phyloP scores from a whole-genome alignment of 2,329 filamentous ascomycete genomes.

The Aureobasidium melanogenum region DNA sequence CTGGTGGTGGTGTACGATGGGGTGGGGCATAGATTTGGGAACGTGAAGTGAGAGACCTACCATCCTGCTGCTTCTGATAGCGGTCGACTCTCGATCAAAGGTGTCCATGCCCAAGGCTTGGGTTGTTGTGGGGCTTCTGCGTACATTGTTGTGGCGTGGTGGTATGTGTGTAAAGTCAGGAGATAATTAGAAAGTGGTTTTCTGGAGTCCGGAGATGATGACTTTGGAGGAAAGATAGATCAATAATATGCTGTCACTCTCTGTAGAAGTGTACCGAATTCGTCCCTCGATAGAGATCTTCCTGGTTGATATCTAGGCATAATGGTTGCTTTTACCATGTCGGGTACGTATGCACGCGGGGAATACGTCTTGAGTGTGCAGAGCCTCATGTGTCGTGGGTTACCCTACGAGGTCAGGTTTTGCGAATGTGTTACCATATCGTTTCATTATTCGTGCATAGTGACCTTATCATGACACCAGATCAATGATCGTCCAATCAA shows the following conservation, averaged over 20 bases:
- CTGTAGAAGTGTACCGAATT: not conserved
- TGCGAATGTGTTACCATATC: not conserved
- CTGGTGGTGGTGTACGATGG: too few relatives aligned
- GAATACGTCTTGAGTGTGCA: not conserved
- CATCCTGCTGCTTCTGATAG: constrained; percentile 65
- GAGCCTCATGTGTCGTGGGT: constrained; percentile 1
- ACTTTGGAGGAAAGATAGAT: not conserved
- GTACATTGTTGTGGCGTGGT: not conserved
- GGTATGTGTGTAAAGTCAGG: not conserved
- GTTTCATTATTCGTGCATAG: constrained; percentile 1
- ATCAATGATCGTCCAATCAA: not conserved
- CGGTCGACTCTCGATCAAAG: constrained; percentile 57
- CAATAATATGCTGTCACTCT: not conserved
- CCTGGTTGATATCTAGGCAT: not conserved
- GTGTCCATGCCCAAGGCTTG: constrained; percentile 61
- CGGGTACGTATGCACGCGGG: not conserved
- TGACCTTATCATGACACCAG: constrained; percentile 5
- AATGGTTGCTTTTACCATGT: constrained; percentile 4
- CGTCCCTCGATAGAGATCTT: not conserved
- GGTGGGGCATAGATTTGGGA: not conserved
- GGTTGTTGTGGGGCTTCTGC: constrained; percentile 5
- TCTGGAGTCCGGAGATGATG: not conserved
- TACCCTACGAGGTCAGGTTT: constrained; percentile 2
- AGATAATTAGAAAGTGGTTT: not conserved
- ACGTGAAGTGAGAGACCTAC: constrained; percentile 36